Evolutionary conservation across 2,329 filamentous ascomycete genomes (phyloP).

Genomic region (Corinectria fuckeliana): DNA sequence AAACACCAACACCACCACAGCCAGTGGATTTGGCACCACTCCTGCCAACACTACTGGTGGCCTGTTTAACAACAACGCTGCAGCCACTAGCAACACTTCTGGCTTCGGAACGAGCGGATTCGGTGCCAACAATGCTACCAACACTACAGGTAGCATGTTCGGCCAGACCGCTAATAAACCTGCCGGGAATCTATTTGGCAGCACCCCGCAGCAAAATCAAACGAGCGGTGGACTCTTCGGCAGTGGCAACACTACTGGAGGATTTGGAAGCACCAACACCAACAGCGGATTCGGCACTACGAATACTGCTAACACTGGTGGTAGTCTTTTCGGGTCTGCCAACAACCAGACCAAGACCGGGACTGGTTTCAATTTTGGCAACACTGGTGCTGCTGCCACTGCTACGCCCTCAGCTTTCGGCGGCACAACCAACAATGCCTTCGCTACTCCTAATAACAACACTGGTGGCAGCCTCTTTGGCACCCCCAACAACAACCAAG

Average conservation of each 20-base stretch:
- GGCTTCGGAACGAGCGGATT: constrained; percentile 46
- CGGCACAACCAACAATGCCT: constrained; percentile 35
- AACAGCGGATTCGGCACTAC: constrained; percentile 49
- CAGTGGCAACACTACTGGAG: constrained; percentile 25
- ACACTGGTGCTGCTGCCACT: constrained; percentile 42
- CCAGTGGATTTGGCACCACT: constrained; percentile 55
- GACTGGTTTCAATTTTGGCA: constrained; percentile 51
- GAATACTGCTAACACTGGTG: constrained; percentile 36
- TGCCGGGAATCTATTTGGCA: constrained; percentile 36
- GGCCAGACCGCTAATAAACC: constrained; percentile 35
- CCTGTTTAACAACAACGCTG: constrained; percentile 46
- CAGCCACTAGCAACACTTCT: constrained; percentile 41
- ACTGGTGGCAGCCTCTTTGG: constrained; percentile 51
- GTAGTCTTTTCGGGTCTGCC: constrained; percentile 36
- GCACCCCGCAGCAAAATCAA: constrained; percentile 26
- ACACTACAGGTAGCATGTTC: constrained; percentile 37
- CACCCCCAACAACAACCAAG: constrained; percentile 39
- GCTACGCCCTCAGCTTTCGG: constrained; percentile 38
- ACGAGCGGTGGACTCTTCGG: constrained; percentile 35
- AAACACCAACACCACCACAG: constrained; percentile 32
- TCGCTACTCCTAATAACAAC: constrained; percentile 38
- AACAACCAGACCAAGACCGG: constrained; percentile 48
- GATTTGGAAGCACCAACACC: constrained; percentile 37
- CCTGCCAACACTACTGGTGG: constrained; percentile 45
- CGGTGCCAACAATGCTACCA: constrained; percentile 43